Percentiles rank a stretch among this genome's conserved stretches.
Conservation (phyloP, 306 rosid species). For the Lupinus albus region DNA sequence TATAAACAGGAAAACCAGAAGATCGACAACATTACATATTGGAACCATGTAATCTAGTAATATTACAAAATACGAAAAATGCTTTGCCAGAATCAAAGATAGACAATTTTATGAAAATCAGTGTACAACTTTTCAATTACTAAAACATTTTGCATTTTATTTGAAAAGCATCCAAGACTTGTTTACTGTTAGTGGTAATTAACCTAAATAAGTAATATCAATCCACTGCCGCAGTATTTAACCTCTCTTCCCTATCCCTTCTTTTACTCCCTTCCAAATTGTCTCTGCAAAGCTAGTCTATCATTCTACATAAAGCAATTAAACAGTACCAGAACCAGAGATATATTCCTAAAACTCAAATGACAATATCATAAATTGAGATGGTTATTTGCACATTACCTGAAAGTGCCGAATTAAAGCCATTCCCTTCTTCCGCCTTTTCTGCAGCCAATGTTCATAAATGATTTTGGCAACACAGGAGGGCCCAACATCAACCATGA, state of each 20-base stretch:
- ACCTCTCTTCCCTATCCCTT: conserved; percentile 12
- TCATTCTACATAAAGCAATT: not conserved
- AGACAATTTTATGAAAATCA: not conserved
- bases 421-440: conserved; percentile 67
- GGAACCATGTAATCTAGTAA: not conserved
- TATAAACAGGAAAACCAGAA: not conserved
- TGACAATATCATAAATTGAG: not conserved
- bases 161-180: not conserved
- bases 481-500: conserved; percentile 49
- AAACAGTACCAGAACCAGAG: not conserved
- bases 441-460: conserved; percentile 67
- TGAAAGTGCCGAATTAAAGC: conserved; percentile 77
- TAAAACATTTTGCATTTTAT: conserved; percentile 1
- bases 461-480: conserved; percentile 47
- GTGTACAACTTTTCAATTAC: not conserved
- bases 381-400: conserved; percentile 46
- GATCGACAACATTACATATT: not conserved
- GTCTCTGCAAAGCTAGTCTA: conserved; percentile 2
- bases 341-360: not conserved
- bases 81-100: not conserved
- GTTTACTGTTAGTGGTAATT: not conserved
- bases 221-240: not conserved
- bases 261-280: not conserved
- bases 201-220: not conserved
- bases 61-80: not conserved